A percentile compares a stretch with the other conserved stretches of the same genome.
Conservation (phyloP, 805 yeast genomes). For the Saccharomycopsis malanga region DNA sequence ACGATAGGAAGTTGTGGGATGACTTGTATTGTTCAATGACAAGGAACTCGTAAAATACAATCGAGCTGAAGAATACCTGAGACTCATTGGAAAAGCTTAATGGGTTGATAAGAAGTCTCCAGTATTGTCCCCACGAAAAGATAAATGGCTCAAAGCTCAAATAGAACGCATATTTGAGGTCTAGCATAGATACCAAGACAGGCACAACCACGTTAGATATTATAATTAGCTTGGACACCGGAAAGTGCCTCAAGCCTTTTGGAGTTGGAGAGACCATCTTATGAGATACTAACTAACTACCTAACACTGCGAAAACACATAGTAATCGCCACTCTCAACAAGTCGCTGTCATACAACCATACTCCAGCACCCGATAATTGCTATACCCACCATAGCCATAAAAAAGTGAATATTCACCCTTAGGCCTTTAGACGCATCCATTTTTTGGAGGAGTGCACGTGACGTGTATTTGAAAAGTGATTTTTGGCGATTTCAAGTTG, state of each 20-base stretch:
- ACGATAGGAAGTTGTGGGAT: constrained; percentile 27
- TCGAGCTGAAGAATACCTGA: constrained; percentile 29
- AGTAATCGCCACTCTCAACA: no score
- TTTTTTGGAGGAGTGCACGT: no score
- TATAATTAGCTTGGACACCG: constrained; percentile 28
- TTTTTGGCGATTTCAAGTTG: no score
- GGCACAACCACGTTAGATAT: constrained; percentile 24
- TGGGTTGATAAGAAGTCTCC: constrained; percentile 16
- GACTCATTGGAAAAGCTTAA: constrained; percentile 19
- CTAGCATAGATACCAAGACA: constrained; percentile 28
- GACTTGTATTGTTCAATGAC: constrained; percentile 32
- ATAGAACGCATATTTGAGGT: constrained; percentile 28
- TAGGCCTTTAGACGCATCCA: no score
- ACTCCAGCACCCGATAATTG: no score
- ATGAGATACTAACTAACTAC: background rate
- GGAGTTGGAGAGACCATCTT: background rate
- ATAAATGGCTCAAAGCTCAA: constrained; percentile 28
- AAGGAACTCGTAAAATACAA: constrained; percentile 30
- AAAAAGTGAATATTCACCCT: no score
- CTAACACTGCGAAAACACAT: no score
- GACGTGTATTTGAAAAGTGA: no score
- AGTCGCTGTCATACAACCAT: no score
- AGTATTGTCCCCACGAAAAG: constrained; percentile 27
- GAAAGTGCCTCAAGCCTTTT: constrained; percentile 22
- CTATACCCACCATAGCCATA: no score